Percentiles rank a stretch among this genome's conserved stretches.
These are phyloP conservation scores for Zizania palustris DNA, from an alignment of 202 grass and related monocot genomes.

Conservation along the genomic window DNA sequence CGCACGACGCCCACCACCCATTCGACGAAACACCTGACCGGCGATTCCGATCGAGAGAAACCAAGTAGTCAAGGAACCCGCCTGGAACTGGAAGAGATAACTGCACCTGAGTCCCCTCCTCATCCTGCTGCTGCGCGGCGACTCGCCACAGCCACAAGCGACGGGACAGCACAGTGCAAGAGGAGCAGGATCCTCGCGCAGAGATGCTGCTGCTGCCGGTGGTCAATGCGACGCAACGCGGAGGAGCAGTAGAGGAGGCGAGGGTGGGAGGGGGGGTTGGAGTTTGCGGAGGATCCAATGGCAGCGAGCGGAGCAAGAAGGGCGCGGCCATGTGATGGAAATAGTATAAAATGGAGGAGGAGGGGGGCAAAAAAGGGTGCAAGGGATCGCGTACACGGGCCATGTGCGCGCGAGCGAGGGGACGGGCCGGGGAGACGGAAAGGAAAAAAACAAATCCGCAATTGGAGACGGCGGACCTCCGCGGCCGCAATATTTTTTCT, in stretches of 20 bases:
- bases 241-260: constrained; percentile 22
- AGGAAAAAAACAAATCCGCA: constrained; percentile 29
- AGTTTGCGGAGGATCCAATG: constrained; percentile 65
- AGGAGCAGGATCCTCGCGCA: background rate
- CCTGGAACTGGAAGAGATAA: constrained; percentile 14
- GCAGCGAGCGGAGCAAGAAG: constrained; percentile 44
- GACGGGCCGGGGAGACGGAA: background rate
- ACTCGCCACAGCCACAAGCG: background rate
- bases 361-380: constrained; percentile 57
- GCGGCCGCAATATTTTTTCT: constrained; percentile 16
- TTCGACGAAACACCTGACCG: constrained; percentile 39
- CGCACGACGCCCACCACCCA: background rate
- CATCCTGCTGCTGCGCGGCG: background rate
- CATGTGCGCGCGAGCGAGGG: constrained; percentile 36
- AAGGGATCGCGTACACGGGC: constrained; percentile 46
- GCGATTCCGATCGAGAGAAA: constrained; percentile 27
- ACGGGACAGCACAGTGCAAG: background rate
- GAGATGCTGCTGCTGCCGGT: background rate
- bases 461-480: constrained; percentile 9
- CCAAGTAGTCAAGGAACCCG: constrained; percentile 15
- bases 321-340: constrained; percentile 68
- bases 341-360: constrained; percentile 62
- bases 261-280: background rate
- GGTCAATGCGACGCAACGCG: constrained; percentile 43
- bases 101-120: background rate